phyloP scores from a whole-genome alignment of 2,329 filamentous ascomycete species.

The Endocalyx cinctus region DNA sequence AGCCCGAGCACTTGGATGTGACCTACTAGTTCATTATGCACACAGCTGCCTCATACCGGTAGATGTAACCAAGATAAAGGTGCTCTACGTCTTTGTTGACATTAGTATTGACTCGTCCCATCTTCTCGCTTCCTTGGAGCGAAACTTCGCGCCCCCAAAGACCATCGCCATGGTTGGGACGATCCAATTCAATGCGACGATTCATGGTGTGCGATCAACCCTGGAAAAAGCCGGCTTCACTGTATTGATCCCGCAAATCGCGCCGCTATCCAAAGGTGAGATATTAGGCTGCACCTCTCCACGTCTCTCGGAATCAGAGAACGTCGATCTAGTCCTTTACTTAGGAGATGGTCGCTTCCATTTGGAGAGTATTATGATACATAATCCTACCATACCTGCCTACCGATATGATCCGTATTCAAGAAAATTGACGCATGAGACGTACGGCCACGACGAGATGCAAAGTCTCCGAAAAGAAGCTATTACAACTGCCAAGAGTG shows the following conservation, averaged over 20 bases:
- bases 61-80: slow-evolving; percentile 94
- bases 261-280: slow-evolving; percentile 88
- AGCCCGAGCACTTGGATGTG: slow-evolving; percentile 86
- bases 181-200: slow-evolving; percentile 97
- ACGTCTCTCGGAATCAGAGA: slow-evolving; percentile 51
- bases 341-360: slow-evolving; percentile 45
- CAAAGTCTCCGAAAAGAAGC: slow-evolving; percentile 73
- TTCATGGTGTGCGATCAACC: slow-evolving; percentile 75
- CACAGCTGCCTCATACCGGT: slow-evolving; percentile 96
- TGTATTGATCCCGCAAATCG: slow-evolving; percentile 85
- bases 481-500: slow-evolving; percentile 68
- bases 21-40: slow-evolving; percentile 92
- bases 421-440: slow-evolving; percentile 82
- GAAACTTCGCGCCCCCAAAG: slow-evolving; percentile 81
- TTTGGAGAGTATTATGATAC: slow-evolving; percentile 98
- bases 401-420: slow-evolving; percentile 98
- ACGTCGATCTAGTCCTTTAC: slow-evolving; percentile 53
- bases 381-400: slow-evolving; percentile 84
- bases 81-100: slow-evolving; percentile 95
- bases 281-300: slow-evolving; percentile 97
- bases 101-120: slow-evolving; percentile 93
- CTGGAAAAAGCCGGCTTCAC: slow-evolving; percentile 82
- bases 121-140: slow-evolving; percentile 77
- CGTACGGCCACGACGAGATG: slow-evolving; percentile 89
- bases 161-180: slow-evolving; percentile 92